Conservation (phyloP, 805 yeast genomes). For the Nakazawaea peltata region DNA sequence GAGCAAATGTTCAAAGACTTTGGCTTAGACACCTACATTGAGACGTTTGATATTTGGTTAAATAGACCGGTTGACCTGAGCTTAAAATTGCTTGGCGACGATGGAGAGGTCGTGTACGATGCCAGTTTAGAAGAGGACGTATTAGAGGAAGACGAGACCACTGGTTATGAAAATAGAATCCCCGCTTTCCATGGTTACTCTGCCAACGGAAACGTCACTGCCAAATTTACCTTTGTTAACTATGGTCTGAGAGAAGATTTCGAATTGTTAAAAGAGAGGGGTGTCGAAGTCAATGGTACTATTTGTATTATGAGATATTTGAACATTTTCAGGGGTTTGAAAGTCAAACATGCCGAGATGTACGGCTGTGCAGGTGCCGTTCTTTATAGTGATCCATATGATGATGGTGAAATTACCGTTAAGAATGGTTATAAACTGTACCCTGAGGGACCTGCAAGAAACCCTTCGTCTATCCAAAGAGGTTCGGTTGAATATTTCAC, state of each 20-base stretch:
- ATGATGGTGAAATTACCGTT: slow-evolving; percentile 48
- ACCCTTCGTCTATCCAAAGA: slow-evolving; percentile 51
- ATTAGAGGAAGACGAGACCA: slow-evolving; percentile 30
- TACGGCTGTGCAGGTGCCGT: slow-evolving; percentile 58
- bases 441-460: slow-evolving; percentile 63
- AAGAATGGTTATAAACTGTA: slow-evolving; percentile 48
- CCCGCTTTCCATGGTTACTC: slow-evolving; percentile 60
- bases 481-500: slow-evolving; percentile 52
- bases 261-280: slow-evolving; percentile 25
- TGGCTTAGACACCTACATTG: slow-evolving; percentile 43
- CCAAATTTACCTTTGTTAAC: slow-evolving; percentile 49
- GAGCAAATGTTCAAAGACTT: slow-evolving; percentile 37
- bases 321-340: slow-evolving; percentile 40
- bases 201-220: slow-evolving; percentile 52
- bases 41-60: slow-evolving; percentile 49
- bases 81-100: slow-evolving; percentile 26
- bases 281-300: slow-evolving; percentile 41
- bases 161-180: slow-evolving; percentile 27
- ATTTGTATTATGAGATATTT: slow-evolving; percentile 54
- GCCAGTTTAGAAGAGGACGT: slow-evolving; percentile 46
- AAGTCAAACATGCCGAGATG: slow-evolving; percentile 53
- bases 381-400: slow-evolving; percentile 48
- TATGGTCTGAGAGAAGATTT: slow-evolving; percentile 56
- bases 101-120: slow-evolving; percentile 30
- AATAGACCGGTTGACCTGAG: slow-evolving; percentile 41